A percentile compares a stretch with the other conserved stretches of the same genome.
phyloP scores from a whole-genome alignment of 176 grass and related monocot species.

The Oropetium thomaeum region DNA sequence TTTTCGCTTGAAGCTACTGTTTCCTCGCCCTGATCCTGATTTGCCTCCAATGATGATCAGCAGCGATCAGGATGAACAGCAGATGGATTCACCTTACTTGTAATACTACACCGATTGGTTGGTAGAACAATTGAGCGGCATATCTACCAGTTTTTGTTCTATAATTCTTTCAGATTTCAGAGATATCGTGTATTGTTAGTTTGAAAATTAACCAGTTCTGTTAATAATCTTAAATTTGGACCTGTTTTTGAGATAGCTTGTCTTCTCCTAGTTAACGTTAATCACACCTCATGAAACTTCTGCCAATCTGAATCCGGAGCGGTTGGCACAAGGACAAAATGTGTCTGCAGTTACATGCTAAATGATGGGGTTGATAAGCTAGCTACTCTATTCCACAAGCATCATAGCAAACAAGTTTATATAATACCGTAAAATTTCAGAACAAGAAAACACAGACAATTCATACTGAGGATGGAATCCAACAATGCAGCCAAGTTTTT shows the following conservation, averaged over 20 bases:
- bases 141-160: not conserved
- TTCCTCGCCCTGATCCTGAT: conserved; percentile 50
- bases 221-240: not conserved
- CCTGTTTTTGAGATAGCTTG: not conserved
- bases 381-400: not conserved
- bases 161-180: not conserved
- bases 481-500: too few relatives aligned
- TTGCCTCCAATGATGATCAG: conserved; percentile 25
- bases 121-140: not conserved
- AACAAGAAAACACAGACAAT: too few relatives aligned
- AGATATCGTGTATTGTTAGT: not conserved
- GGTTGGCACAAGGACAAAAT: too few relatives aligned
- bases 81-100: conserved; percentile 53
- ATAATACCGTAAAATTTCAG: too few relatives aligned
- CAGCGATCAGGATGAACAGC: conserved; percentile 32
- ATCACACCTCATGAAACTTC: not conserved
- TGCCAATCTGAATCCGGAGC: not conserved
- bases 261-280: not conserved
- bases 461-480: too few relatives aligned
- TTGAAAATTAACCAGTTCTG: not conserved
- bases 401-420: too few relatives aligned
- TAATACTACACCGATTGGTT: conserved; percentile 12
- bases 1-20: conserved; percentile 85
- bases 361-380: too few relatives aligned
- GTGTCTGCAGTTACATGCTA: too few relatives aligned